phyloP scores from a whole-genome alignment of 805 yeast genomes.

The Komagataella ulmi region DNA sequence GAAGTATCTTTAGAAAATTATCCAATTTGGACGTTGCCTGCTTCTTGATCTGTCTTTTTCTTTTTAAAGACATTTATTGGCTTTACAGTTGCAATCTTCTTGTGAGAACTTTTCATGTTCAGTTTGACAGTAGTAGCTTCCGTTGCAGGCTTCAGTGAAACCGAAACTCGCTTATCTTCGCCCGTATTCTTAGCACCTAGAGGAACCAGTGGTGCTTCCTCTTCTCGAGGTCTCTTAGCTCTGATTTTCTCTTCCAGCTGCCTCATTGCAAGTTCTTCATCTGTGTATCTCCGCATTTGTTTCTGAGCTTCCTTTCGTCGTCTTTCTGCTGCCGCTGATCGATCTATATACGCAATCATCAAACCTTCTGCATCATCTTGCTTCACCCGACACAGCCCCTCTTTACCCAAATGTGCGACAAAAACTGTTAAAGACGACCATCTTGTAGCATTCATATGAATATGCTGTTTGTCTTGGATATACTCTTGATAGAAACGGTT shows the following conservation, averaged over 20 bases:
- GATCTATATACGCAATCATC: constrained; percentile 37
- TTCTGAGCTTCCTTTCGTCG: constrained; percentile 24
- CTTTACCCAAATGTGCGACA: constrained; percentile 41
- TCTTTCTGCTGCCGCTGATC: constrained; percentile 31
- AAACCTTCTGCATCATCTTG: constrained; percentile 14
- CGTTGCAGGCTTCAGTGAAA: not conserved
- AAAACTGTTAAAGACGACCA: constrained; percentile 66
- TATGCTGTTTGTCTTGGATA: constrained; percentile 68
- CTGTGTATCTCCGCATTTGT: constrained; percentile 24
- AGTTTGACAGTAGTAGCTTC: not conserved
- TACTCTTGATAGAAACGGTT: constrained; percentile 86
- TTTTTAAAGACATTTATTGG: not conserved
- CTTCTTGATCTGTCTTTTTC: not conserved
- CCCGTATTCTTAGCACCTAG: not conserved
- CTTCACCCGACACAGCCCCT: constrained; percentile 42
- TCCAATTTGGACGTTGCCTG: not conserved
- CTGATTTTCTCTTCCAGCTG: constrained; percentile 40
- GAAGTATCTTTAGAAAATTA: not conserved
- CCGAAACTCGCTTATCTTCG: not conserved
- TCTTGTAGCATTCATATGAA: constrained; percentile 83
- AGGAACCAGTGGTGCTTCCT: not conserved
- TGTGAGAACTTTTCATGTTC: not conserved
- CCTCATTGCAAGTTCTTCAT: constrained; percentile 29
- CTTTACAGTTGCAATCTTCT: not conserved
- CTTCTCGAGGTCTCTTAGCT: not conserved